Conservation (phyloP, 768 basidiomycete genomes). For the Termitomyces sp. region DNA sequence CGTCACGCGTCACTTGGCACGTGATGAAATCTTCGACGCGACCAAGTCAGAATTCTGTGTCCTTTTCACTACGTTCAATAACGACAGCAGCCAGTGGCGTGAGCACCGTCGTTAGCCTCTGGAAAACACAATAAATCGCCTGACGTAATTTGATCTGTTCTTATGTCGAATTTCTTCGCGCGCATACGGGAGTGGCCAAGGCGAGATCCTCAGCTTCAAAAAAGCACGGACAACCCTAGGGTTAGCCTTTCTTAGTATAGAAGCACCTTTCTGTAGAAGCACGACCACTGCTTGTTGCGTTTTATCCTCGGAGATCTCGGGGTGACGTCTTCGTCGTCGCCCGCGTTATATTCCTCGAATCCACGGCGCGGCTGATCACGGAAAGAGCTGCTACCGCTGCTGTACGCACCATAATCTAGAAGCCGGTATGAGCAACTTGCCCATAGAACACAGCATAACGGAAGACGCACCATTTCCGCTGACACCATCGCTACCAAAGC, state of each 20-base stretch:
- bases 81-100: neutral
- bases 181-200: slow-evolving; percentile 4
- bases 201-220: neutral
- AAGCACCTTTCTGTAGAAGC: slow-evolving; percentile 27
- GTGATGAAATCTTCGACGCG: neutral
- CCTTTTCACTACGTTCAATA: neutral
- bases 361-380: slow-evolving; percentile 53
- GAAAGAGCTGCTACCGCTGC: slow-evolving; percentile 40
- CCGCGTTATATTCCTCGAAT: slow-evolving; percentile 96
- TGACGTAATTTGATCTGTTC: neutral
- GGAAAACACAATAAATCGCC: too few species aligned
- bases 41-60: neutral
- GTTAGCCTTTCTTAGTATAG: too few species aligned
- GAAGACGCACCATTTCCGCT: slow-evolving; percentile 14
- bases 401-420: slow-evolving; percentile 13
- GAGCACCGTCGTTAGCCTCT: neutral
- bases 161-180: slow-evolving; percentile 8
- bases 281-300: slow-evolving; percentile 13
- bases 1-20: slow-evolving; percentile 1
- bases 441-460: neutral
- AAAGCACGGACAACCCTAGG: neutral
- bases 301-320: slow-evolving; percentile 28
- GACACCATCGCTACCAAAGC: slow-evolving; percentile 34
- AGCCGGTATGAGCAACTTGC: neutral
- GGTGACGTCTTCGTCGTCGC: slow-evolving; percentile 68